phyloP scores from a whole-genome alignment of 192 early-diverging fungal species.

The Chytriomyces sp. region DNA sequence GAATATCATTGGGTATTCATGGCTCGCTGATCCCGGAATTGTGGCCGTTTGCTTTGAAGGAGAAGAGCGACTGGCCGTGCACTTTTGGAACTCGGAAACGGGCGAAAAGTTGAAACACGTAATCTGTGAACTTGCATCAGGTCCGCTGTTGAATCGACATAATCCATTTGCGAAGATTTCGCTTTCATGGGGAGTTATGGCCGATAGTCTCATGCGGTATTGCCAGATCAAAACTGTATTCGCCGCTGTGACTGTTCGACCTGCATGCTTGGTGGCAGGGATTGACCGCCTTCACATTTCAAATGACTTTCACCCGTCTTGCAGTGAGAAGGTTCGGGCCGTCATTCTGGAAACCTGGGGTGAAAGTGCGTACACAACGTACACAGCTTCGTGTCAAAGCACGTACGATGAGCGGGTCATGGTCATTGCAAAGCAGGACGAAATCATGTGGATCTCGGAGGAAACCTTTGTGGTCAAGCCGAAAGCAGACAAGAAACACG shows the following conservation, averaged over 20 bases:
- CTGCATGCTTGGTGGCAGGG: conserved; percentile 10
- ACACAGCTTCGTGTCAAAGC: conserved; percentile 24
- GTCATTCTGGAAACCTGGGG: background rate
- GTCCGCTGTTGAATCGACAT: background rate
- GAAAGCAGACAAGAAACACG: background rate
- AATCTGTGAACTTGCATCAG: background rate
- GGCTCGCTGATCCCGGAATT: background rate
- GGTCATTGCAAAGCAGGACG: conserved; percentile 4
- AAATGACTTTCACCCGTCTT: background rate
- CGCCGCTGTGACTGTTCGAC: background rate
- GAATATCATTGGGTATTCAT: conserved; percentile 11
- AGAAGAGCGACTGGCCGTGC: background rate
- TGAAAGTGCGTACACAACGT: background rate
- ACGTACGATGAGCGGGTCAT: background rate
- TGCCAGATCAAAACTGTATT: background rate
- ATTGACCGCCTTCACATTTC: conserved; percentile 2
- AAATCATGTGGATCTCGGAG: conserved; percentile 14
- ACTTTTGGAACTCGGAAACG: conserved; percentile 28
- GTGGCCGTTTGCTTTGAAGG: background rate
- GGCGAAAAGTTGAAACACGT: background rate
- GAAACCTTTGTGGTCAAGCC: background rate
- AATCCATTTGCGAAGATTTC: background rate
- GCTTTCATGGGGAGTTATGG: conserved; percentile 15
- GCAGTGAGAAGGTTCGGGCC: background rate
- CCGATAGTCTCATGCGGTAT: conserved; percentile 13